These are phyloP conservation scores for Paxillus involutus DNA, from an alignment of 768 basidiomycete genomes.

Conservation along the genomic window DNA sequence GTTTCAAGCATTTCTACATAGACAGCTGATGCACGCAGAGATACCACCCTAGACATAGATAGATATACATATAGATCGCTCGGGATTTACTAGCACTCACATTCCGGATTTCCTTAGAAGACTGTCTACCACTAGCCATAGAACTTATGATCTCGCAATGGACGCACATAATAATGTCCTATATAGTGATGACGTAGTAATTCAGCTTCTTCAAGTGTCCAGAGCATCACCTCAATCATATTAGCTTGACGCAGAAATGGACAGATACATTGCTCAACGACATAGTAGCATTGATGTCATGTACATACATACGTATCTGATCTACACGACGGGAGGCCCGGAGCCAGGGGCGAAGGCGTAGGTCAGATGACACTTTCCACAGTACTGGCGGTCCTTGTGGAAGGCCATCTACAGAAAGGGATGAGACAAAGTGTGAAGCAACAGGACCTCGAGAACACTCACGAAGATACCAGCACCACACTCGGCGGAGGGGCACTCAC, in stretches of 20 bases:
- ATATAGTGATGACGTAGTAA: background rate
- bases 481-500: constrained; percentile 88
- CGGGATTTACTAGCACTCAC: too few relatives aligned
- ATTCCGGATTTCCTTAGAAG: background rate
- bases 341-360: constrained; percentile 82
- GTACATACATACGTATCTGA: constrained; percentile 5
- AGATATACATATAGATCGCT: background rate
- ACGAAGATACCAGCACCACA: constrained; percentile 88
- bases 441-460: constrained; percentile 28
- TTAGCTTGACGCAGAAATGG: background rate
- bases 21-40: background rate
- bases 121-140: background rate
- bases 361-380: constrained; percentile 90
- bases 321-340: constrained; percentile 72
- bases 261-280: background rate
- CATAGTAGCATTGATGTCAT: constrained; percentile 10
- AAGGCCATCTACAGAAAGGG: constrained; percentile 81
- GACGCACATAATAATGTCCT: background rate
- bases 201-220: background rate
- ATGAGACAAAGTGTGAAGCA: background rate
- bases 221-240: background rate
- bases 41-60: background rate
- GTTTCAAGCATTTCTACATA: background rate
- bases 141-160: background rate
- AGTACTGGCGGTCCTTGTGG: constrained; percentile 98